A percentile compares a stretch with the other conserved stretches of the same genome.
Evolutionary conservation across 352 stramenopile species (phyloP).

Genomic region (Phytophthora constricta): DNA sequence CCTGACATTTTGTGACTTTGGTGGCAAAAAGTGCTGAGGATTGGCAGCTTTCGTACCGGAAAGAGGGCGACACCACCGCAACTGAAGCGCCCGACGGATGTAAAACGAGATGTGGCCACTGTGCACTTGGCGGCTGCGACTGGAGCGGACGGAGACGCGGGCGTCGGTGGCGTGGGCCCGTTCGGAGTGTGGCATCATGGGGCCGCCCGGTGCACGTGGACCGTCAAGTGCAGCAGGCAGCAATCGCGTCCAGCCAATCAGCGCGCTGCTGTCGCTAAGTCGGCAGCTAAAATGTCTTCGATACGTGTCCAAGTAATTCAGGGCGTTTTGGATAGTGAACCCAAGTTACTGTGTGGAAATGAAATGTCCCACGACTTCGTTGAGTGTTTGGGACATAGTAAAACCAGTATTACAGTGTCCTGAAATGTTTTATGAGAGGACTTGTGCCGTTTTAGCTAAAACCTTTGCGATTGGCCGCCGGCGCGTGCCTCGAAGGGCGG

Average conservation of each 20-base stretch:
- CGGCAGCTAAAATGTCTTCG: too few species aligned
- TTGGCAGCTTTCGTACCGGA: neutral
- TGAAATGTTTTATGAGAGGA: too few species aligned
- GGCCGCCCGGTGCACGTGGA: slow-evolving; percentile 9
- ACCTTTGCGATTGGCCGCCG: too few species aligned
- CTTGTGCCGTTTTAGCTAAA: too few species aligned
- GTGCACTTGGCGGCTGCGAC: slow-evolving; percentile 18
- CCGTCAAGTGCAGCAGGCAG: neutral
- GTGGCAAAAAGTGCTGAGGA: too few species aligned
- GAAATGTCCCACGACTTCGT: too few species aligned
- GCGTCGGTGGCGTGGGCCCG: slow-evolving; percentile 13
- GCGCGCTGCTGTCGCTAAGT: neutral
- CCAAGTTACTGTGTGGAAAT: too few species aligned
- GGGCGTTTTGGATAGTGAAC: too few species aligned
- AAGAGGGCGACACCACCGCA: slow-evolving; percentile 3
- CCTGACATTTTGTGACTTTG: too few species aligned
- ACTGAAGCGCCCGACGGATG: neutral
- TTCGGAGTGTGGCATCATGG: slow-evolving; percentile 36
- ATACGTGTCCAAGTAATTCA: too few species aligned
- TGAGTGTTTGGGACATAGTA: too few species aligned
- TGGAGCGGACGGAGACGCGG: slow-evolving; percentile 11
- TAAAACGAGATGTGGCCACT: slow-evolving; percentile 35
- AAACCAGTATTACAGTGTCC: too few species aligned
- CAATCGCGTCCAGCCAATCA: slow-evolving; percentile 27
- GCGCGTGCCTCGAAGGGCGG: slow-evolving; percentile 33